phyloP scores from a whole-genome alignment of 306 rosid species.

The Cotoneaster glaucophyllus region DNA sequence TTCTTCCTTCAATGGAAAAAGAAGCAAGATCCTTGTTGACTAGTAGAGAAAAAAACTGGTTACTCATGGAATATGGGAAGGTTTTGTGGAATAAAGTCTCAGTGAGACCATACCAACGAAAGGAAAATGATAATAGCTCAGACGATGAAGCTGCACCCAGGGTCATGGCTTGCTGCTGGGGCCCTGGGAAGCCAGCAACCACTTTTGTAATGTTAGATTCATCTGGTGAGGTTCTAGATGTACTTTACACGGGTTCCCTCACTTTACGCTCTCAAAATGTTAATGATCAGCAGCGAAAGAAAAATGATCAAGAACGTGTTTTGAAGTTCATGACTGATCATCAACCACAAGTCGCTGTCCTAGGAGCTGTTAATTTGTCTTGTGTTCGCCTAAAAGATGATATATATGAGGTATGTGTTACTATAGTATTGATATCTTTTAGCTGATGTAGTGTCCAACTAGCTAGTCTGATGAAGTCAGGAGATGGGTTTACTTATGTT shows the following conservation, averaged over 20 bases:
- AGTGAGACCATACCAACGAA: conserved; percentile 87
- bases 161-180: conserved; percentile 99
- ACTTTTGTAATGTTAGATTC: conserved; percentile 97
- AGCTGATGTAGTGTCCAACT: background rate
- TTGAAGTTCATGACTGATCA: conserved; percentile 98
- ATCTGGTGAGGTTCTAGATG: conserved; percentile 89
- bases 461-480: too few relatives aligned
- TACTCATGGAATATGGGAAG: conserved; percentile 80
- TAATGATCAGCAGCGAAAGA: conserved; percentile 83
- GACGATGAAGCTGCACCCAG: conserved; percentile 94
- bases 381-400: conserved; percentile 91
- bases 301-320: conserved; percentile 86
- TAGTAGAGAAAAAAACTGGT: conserved; percentile 76
- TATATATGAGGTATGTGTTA: conserved; percentile 75
- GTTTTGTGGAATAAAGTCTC: conserved; percentile 86
- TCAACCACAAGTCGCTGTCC: conserved; percentile 94
- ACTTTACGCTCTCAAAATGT: conserved; percentile 76
- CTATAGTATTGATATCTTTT: background rate
- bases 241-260: conserved; percentile 83
- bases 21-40: conserved; percentile 77
- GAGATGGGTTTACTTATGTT: too few relatives aligned
- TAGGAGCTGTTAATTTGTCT: conserved; percentile 91
- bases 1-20: conserved; percentile 91
- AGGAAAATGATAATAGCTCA: conserved; percentile 72
- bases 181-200: conserved; percentile 94